Conservation (phyloP, 148 eudicot genomes). For the Beta vulgaris region DNA sequence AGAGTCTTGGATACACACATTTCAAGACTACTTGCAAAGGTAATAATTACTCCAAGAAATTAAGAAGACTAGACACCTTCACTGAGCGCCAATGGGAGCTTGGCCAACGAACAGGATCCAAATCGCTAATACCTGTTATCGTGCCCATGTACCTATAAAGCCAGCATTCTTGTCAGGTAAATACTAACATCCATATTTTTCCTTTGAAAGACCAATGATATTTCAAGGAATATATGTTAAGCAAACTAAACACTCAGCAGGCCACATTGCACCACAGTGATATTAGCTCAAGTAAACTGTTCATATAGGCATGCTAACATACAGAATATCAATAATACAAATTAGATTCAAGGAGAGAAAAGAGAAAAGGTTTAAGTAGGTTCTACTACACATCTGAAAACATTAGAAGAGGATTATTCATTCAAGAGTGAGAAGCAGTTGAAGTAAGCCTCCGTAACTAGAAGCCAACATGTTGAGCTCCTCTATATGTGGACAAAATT, state of each 20-base stretch:
- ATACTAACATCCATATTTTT: background rate
- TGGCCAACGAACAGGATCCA: conserved; percentile 72
- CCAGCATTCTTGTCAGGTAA: conserved; percentile 22
- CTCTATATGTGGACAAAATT: background rate
- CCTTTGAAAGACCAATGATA: background rate
- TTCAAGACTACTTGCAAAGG: background rate
- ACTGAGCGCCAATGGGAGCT: conserved; percentile 92
- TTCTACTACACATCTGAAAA: background rate
- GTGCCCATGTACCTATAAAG: conserved; percentile 83
- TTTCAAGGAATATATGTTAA: background rate
- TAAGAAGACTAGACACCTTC: conserved; percentile 45
- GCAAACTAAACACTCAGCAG: background rate
- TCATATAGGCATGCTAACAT: background rate
- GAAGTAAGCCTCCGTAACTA: background rate
- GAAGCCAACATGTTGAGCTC: background rate
- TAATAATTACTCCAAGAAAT: background rate
- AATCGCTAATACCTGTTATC: conserved; percentile 68
- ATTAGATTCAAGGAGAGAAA: too few relatives aligned
- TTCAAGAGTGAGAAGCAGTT: too few relatives aligned
- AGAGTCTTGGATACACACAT: background rate
- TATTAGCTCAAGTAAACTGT: background rate
- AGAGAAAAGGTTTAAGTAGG: background rate
- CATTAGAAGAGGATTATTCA: background rate
- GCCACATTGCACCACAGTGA: background rate
- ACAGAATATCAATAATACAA: background rate